Conservation (phyloP, 2,329 filamentous ascomycete genomes). For the Calonectria henricotiae region DNA sequence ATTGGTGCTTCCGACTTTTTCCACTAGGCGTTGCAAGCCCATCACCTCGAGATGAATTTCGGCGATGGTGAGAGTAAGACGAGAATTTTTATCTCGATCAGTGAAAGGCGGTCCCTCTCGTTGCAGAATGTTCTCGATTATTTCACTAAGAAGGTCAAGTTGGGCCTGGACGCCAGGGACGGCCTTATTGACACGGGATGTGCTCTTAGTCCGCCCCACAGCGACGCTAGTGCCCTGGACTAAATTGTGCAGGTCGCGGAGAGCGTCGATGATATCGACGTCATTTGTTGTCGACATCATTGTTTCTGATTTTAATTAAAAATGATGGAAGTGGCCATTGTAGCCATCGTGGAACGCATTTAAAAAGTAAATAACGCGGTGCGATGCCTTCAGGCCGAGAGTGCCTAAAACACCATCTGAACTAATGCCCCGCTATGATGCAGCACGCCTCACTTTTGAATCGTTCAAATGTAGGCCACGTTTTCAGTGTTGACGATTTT, state of each 20-base stretch:
- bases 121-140: conserved; percentile 13
- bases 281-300: conserved; percentile 13
- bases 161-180: conserved; percentile 2
- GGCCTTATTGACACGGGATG: conserved; percentile 15
- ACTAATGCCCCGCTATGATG: conserved; percentile 16
- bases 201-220: conserved; percentile 17
- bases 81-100: not conserved
- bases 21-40: not conserved
- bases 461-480: conserved; percentile 5
- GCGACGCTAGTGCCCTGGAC: conserved; percentile 14
- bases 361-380: not conserved
- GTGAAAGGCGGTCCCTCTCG: not conserved
- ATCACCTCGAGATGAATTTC: not conserved
- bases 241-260: conserved; percentile 1
- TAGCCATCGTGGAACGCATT: not conserved
- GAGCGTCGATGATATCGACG: conserved; percentile 1
- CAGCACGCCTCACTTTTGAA: conserved; percentile 24
- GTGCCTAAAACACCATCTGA: conserved; percentile 11
- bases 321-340: not conserved
- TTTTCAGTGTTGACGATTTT: conserved; percentile 18
- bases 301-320: not conserved
- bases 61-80: not conserved
- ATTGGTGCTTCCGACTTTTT: not conserved
- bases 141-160: conserved; percentile 11
- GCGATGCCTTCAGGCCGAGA: conserved; percentile 14